These are phyloP conservation scores for Ogataea hybrid DNA, from an alignment of 1,139 yeast species.

Conservation along the genomic window DNA sequence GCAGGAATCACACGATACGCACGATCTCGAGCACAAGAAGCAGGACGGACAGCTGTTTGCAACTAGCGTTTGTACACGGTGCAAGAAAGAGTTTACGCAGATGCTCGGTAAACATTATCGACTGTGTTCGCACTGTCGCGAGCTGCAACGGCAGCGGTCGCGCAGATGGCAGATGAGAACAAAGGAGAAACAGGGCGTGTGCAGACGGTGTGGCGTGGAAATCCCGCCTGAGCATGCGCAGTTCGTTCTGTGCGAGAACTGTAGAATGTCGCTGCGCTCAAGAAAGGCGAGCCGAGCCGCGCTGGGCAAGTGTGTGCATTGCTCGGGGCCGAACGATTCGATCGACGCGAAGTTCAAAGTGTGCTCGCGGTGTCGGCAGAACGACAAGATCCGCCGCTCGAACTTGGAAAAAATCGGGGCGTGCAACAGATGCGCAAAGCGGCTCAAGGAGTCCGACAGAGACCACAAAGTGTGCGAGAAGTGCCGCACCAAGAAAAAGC, in stretches of 20 bases:
- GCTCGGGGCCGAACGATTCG: slow-evolving; percentile 57
- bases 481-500: slow-evolving; percentile 53
- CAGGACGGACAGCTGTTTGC: not conserved
- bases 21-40: not conserved
- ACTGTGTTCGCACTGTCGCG: slow-evolving; percentile 63
- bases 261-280: slow-evolving; percentile 53
- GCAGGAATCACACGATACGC: slow-evolving; percentile 1
- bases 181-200: slow-evolving; percentile 58
- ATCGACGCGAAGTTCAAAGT: slow-evolving; percentile 49
- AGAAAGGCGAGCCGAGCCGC: slow-evolving; percentile 59
- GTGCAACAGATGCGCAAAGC: slow-evolving; percentile 60
- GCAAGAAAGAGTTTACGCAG: slow-evolving; percentile 57
- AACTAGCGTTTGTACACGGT: slow-evolving; percentile 44
- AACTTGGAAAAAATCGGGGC: slow-evolving; percentile 56
- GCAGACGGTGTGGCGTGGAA: slow-evolving; percentile 59
- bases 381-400: slow-evolving; percentile 56
- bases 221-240: slow-evolving; percentile 44
- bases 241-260: slow-evolving; percentile 58
- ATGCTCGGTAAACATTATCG: slow-evolving; percentile 46
- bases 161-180: slow-evolving; percentile 65
- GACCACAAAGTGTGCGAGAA: slow-evolving; percentile 53
- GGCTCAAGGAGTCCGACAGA: slow-evolving; percentile 45
- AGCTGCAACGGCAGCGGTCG: slow-evolving; percentile 58
- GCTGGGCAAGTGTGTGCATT: slow-evolving; percentile 65
- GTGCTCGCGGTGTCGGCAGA: slow-evolving; percentile 60